Percentiles rank a stretch among this genome's conserved stretches.
Evolutionary conservation across 305 asterid genomes (phyloP).

Genomic region (Fraxinus latifolia): DNA sequence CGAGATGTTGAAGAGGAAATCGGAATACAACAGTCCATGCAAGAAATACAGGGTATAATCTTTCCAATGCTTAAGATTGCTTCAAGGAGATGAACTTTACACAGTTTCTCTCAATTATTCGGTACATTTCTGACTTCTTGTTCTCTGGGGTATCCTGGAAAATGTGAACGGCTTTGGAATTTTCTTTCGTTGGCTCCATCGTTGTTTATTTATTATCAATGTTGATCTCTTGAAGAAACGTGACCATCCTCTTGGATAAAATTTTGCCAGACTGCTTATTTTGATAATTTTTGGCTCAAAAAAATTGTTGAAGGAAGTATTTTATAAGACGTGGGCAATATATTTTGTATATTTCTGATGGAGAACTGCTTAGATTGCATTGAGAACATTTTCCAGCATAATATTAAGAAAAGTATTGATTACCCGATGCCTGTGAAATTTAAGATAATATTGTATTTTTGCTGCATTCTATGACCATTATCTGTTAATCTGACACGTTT

Average conservation of each 20-base stretch:
- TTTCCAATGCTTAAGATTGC: constrained; percentile 74
- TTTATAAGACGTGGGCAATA: not conserved
- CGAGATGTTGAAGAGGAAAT: constrained; percentile 80
- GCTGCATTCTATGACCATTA: not conserved
- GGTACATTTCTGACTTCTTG: constrained; percentile 2
- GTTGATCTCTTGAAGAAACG: not conserved
- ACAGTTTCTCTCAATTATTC: not conserved
- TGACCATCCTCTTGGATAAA: not conserved
- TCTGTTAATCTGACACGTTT: not conserved
- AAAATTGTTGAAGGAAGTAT: not conserved
- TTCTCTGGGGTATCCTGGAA: not conserved
- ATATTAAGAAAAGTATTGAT: not conserved
- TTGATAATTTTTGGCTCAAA: not conserved
- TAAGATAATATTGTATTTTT: not conserved
- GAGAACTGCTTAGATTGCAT: not conserved
- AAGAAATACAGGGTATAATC: constrained; percentile 74
- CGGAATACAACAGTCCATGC: constrained; percentile 64
- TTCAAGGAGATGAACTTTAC: constrained; percentile 45
- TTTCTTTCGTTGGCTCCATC: not conserved
- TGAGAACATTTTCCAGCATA: not conserved
- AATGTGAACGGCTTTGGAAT: not conserved
- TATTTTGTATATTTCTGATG: not conserved
- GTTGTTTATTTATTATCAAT: not conserved
- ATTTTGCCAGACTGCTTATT: not conserved
- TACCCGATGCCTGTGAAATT: not conserved